Evolutionary conservation across 164 flowering plant genomes (phyloP).

Genomic region (Vitis cinerea): DNA sequence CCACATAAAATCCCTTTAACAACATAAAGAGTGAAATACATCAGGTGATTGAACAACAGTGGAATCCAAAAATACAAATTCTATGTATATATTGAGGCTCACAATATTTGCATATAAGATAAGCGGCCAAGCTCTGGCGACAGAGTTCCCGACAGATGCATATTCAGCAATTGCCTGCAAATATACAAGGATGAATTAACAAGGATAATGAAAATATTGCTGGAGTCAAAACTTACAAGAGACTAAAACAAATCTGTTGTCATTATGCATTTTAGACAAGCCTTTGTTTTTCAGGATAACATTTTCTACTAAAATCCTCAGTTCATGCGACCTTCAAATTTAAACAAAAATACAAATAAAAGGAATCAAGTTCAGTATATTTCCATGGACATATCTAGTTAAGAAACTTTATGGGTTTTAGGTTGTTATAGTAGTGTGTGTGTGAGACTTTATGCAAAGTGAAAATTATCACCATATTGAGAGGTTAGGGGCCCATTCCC

Average conservation of each 20-base stretch:
- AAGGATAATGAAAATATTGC: neutral
- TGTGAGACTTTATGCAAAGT: too few species aligned
- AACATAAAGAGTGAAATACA: constrained; percentile 10
- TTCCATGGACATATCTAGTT: too few species aligned
- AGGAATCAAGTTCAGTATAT: too few species aligned
- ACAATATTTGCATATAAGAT: constrained; percentile 70
- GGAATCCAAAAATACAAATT: neutral
- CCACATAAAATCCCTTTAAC: constrained; percentile 88
- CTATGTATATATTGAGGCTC: constrained; percentile 23
- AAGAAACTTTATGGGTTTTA: too few species aligned
- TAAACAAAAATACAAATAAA: too few species aligned
- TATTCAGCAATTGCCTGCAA: constrained; percentile 49
- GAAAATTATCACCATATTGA: too few species aligned
- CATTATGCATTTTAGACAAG: neutral
- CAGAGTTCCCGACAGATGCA: constrained; percentile 76
- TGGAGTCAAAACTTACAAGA: neutral
- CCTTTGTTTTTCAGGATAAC: neutral
- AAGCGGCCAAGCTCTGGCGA: constrained; percentile 76
- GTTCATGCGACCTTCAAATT: too few species aligned
- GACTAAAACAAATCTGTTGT: neutral
- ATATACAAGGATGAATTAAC: neutral
- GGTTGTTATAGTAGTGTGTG: too few species aligned
- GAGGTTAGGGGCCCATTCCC: too few species aligned
- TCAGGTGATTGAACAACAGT: constrained; percentile 2
- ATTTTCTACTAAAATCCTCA: neutral